Base-by-base conservation (phyloP, 2,329 filamentous ascomycete species). In the Colletotrichum sublineola region DNA sequence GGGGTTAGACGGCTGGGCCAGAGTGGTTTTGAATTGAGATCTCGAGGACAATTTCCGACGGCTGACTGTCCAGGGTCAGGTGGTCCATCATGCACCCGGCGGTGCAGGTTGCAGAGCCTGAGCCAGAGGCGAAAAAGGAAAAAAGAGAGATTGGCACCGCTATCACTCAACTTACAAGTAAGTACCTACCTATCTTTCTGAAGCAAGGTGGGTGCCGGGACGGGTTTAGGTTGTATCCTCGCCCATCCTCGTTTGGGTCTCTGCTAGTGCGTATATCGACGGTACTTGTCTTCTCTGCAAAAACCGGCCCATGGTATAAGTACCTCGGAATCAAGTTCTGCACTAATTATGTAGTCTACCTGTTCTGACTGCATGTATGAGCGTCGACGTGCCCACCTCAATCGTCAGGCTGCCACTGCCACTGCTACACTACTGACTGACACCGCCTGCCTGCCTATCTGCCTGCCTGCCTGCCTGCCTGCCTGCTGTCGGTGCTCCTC, bases 361-460 rank as follows among this genome's bases (percentile, higher is more conserved):
- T 24, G 20, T 36, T 56, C 15, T 58, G 56, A 57, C 33, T 24
- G 56, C 24, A 24, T 58, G 56, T 42, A 38, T 58, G 56, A 38
- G 36, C 24, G 38, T 58, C 60, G 20, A 11, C 20, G 24, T 48
- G 24, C 14, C 58, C 53, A 58, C 65, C 69, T 58, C 42, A 63
- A 44, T 56, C 56, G 40, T 56, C 68, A 71, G 68, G 68, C 65
- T 72, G 69, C 69, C 58, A 67, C 63, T 67, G 68, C 56, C 58
- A 67, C 63, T 67, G 68, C 56, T 55, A 66, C 46, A 48, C 20
- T 48, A 48, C 46, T 24, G 46, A 48, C 60, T 64, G 67, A 24
- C 40, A 60, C 68, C 46, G 31, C 40, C 44, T 61, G 57, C 12
- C n/a, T 29, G 36, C 48, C 42, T 55, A 31, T 20, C 44, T 24